phyloP scores from a whole-genome alignment of 192 early-diverging fungal species.

The Entomortierella lignicola region DNA sequence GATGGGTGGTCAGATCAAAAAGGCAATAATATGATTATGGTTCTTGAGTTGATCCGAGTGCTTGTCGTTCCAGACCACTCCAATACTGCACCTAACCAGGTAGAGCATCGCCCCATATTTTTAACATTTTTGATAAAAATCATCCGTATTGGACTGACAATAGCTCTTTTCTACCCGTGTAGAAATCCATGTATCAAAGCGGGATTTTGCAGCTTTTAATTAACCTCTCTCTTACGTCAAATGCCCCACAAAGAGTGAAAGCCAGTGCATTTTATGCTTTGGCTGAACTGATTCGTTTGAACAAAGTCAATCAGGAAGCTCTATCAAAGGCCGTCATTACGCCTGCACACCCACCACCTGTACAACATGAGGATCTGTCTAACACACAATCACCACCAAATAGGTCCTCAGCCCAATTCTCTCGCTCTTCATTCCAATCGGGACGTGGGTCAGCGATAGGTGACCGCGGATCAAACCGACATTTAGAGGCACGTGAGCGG shows the following conservation, averaged over 20 bases:
- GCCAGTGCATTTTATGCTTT: conserved; percentile 88
- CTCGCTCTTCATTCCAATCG: conserved; percentile 35
- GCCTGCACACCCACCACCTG: conserved; percentile 57
- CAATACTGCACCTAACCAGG: conserved; percentile 90
- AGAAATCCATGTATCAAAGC: conserved; percentile 86
- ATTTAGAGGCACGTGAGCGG: conserved; percentile 58
- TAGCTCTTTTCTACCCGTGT: not conserved
- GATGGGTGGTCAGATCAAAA: conserved; percentile 88
- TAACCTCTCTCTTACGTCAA: conserved; percentile 79
- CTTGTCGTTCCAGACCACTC: conserved; percentile 89
- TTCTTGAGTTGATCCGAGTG: conserved; percentile 90
- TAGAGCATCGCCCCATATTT: conserved; percentile 5
- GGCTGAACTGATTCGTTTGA: conserved; percentile 83
- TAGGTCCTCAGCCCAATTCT: conserved; percentile 30
- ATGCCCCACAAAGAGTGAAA: conserved; percentile 81
- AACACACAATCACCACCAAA: conserved; percentile 11
- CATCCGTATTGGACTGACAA: not conserved
- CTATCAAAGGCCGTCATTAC: conserved; percentile 80
- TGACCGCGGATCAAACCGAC: conserved; percentile 31
- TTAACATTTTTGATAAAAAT: not conserved
- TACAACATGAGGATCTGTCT: not conserved
- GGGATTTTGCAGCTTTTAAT: conserved; percentile 84
- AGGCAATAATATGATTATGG: conserved; percentile 85
- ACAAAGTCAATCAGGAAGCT: conserved; percentile 80
- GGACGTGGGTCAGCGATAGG: conserved; percentile 36